Evolutionary conservation across 768 basidiomycete genomes (phyloP), one percentile per base, ranked within the genome.

Genomic region (Panellus pusillus): DNA sequence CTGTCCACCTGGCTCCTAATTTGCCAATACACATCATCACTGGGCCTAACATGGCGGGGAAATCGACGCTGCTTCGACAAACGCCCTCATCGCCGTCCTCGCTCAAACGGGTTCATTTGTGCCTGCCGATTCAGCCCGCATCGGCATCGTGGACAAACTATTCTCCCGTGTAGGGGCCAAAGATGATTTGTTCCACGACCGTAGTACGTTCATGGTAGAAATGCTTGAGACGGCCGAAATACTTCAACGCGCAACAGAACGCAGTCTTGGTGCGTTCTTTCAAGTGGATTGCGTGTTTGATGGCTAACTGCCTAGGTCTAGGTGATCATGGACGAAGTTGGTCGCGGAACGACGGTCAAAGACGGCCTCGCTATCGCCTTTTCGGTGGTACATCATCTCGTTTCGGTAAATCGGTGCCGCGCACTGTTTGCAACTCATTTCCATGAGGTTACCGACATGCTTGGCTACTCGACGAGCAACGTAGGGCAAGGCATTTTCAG

Each of bases 241-340:
- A 54, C 78, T 99, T 17, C 77, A 80, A 19, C 82, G 85, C 18
- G 94, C 97, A 3, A 97, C 94, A 8, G 71, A 81, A 2, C 80
- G 76, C 51, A 97, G 94, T 57, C 75, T 99, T n/a, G 50, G 95
- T 93, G 62, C 58, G 84, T 71, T 20, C 35, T 18, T 24, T 39
- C 8, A 12, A 17, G 28, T 47, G 14, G 29, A 4, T 48, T 49
- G 40, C 19, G 12, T 36, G 13, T 4, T 28, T 39, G 35, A 63
- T 48, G 5, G 49, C 53, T 29, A 24, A 24, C 24, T 24, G 24
- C 24, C 24, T 24, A 6, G 24, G 40, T 19, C 24, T 61, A 94
- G 92, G 89, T 98, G n/a, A 95, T 99, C 58, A 95, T 99, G 92
- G 96, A 99, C 66, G 96, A 99, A 74, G 94, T 99, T n/a, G 96